Evolutionary conservation across 306 rosid species (phyloP).

Genomic region (Spatholobus suberectus): DNA sequence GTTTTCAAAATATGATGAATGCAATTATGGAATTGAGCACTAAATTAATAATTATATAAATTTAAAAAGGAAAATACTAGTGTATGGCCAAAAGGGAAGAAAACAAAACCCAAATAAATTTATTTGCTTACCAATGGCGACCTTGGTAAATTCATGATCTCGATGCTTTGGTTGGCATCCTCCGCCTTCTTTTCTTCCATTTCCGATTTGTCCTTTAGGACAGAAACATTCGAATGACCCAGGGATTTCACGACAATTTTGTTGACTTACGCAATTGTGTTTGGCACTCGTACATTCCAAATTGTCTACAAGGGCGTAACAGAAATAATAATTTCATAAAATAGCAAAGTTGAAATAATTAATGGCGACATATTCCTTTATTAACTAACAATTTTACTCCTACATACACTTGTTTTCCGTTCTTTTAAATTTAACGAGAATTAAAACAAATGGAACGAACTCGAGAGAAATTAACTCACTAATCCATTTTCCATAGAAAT

Average conservation of each 20-base stretch:
- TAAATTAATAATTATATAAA: too few relatives aligned
- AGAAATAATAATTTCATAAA: too few relatives aligned
- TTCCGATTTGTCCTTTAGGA: background rate
- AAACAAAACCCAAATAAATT: background rate
- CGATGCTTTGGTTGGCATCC: background rate
- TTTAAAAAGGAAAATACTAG: too few relatives aligned
- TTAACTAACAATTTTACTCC: background rate
- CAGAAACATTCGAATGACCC: constrained; percentile 1
- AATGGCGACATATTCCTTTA: too few relatives aligned
- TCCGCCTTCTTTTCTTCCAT: background rate
- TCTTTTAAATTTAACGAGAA: background rate
- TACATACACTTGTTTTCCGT: background rate
- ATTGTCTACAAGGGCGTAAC: background rate
- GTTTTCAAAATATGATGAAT: too few relatives aligned
- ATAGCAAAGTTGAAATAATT: background rate
- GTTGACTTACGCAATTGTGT: background rate
- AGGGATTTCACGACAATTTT: background rate
- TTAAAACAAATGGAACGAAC: too few relatives aligned
- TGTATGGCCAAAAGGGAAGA: too few relatives aligned
- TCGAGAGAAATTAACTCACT: too few relatives aligned
- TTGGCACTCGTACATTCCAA: background rate
- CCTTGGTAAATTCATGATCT: background rate
- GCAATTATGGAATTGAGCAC: too few relatives aligned
- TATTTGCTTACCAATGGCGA: constrained; percentile 5
- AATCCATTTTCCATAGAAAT: too few relatives aligned